Conservation (phyloP, 768 basidiomycete species). For the Tricholoma sp. region DNA sequence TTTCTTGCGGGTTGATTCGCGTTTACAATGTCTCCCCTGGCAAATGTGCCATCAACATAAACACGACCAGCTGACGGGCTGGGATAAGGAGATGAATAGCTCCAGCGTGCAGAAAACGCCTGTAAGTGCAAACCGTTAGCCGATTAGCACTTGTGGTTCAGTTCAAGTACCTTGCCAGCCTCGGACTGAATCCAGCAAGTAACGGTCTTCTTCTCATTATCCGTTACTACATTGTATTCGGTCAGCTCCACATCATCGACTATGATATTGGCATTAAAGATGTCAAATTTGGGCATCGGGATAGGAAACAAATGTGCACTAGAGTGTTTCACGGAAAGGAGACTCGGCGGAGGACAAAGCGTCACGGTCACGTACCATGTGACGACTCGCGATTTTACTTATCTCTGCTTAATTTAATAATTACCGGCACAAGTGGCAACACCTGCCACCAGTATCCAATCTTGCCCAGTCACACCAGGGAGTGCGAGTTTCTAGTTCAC, state of each 20-base stretch:
- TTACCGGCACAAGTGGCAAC: no score
- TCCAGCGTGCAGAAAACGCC: constrained; percentile 9
- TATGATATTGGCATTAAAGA: constrained; percentile 9
- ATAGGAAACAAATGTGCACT: background rate
- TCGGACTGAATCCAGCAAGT: constrained; percentile 20
- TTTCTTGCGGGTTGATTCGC: background rate
- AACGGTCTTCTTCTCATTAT: constrained; percentile 6
- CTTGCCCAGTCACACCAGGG: no score
- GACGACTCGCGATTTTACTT: no score
- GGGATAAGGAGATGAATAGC: background rate
- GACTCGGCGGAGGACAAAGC: no score
- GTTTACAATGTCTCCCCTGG: background rate
- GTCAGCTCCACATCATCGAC: constrained; percentile 9
- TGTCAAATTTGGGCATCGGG: constrained; percentile 1
- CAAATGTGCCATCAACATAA: constrained; percentile 5
- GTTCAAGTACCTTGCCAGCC: constrained; percentile 14
- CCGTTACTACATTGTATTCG: constrained; percentile 9
- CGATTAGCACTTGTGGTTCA: no score
- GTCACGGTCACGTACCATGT: no score
- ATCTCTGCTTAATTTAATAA: no score
- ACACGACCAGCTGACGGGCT: background rate
- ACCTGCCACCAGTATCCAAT: no score
- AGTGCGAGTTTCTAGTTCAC: no score
- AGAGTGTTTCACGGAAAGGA: no score
- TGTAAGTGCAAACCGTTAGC: background rate